Percentiles rank a stretch among this genome's conserved stretches.
Conservation (phyloP, 2,329 filamentous ascomycete species). For the Sporothrix globosa region DNA sequence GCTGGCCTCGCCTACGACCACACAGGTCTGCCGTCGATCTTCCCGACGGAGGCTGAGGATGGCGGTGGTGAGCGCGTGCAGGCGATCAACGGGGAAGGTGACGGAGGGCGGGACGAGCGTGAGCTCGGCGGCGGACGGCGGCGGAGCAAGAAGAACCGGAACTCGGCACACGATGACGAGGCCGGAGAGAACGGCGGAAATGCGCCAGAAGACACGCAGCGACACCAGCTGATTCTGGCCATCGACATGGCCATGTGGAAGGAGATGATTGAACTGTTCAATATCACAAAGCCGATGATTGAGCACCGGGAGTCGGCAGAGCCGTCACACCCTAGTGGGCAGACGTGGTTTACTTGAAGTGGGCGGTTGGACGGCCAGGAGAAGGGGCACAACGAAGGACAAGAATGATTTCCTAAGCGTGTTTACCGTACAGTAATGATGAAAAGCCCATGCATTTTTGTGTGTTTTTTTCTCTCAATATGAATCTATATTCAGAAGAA, state of each 20-base stretch:
- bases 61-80: constrained; percentile 17
- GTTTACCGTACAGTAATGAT: background rate
- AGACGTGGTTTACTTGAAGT: constrained; percentile 33
- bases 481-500: background rate
- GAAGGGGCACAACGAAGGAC: background rate
- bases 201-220: constrained; percentile 40
- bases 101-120: background rate
- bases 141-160: constrained; percentile 44
- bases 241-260: constrained; percentile 86
- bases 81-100: background rate
- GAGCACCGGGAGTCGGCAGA: constrained; percentile 64
- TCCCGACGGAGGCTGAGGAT: constrained; percentile 10
- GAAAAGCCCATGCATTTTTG: background rate
- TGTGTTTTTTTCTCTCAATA: background rate
- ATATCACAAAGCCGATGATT: constrained; percentile 80
- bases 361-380: background rate
- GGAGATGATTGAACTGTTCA: constrained; percentile 73
- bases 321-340: constrained; percentile 38
- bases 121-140: background rate
- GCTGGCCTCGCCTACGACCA: constrained; percentile 75
- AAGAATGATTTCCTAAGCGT: background rate
- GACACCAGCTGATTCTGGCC: constrained; percentile 85
- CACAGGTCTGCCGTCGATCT: constrained; percentile 68
- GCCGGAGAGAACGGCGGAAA: constrained; percentile 48
- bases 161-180: background rate